Evolutionary conservation across 352 stramenopile genomes (phyloP).

Genomic region (Pythium scleroteichum): DNA sequence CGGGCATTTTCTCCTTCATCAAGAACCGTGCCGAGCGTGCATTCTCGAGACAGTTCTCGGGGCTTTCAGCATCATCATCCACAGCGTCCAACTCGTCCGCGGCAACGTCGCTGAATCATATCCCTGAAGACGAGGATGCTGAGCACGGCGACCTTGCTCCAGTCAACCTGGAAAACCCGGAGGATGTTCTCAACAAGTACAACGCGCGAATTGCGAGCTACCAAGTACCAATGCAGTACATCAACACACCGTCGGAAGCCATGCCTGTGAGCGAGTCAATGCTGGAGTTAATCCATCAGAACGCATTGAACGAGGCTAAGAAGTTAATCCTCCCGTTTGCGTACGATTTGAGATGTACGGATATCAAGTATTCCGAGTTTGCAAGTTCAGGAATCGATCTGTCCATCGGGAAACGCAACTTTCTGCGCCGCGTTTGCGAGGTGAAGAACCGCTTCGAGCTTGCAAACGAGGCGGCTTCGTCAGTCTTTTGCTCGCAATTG

Average conservation of each 20-base stretch:
- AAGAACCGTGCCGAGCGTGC: slow-evolving; percentile 68
- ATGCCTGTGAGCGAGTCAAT: slow-evolving; percentile 55
- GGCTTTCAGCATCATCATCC: slow-evolving; percentile 19
- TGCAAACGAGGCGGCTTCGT: slow-evolving; percentile 62
- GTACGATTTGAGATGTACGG: slow-evolving; percentile 42
- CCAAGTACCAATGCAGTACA: slow-evolving; percentile 53
- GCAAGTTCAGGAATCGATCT: slow-evolving; percentile 43
- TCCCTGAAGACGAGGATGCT: slow-evolving; percentile 47
- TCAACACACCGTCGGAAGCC: slow-evolving; percentile 46
- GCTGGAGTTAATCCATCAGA: slow-evolving; percentile 48
- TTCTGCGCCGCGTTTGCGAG: slow-evolving; percentile 41
- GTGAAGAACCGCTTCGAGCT: slow-evolving; percentile 59
- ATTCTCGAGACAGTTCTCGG: slow-evolving; percentile 68
- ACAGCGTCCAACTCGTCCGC: neutral
- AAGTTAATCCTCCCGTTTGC: slow-evolving; percentile 57
- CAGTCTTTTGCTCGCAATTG: slow-evolving; percentile 67
- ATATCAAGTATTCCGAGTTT: slow-evolving; percentile 43
- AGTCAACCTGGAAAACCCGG: slow-evolving; percentile 31
- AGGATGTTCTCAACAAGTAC: slow-evolving; percentile 49
- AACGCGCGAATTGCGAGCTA: slow-evolving; percentile 57
- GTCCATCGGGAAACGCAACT: slow-evolving; percentile 61
- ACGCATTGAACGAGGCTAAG: slow-evolving; percentile 52
- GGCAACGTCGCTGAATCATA: slow-evolving; percentile 32
- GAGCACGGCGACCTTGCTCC: slow-evolving; percentile 31
- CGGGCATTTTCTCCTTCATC: slow-evolving; percentile 72